Conservation (phyloP, 257 asterid species). For the Nicotiana tomentosiformis region DNA sequence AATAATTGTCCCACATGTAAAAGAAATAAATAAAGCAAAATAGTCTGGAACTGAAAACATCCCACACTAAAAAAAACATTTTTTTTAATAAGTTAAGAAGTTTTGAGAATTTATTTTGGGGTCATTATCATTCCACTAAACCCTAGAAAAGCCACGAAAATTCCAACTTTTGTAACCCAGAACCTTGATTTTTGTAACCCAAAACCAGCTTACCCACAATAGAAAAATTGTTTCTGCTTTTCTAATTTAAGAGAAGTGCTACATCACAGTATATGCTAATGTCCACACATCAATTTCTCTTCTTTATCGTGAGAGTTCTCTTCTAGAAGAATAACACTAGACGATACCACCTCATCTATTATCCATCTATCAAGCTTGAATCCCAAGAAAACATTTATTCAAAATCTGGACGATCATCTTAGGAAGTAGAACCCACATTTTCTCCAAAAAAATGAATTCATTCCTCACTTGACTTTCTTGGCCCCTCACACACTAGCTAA, state of each 20-base stretch:
- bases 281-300: neutral
- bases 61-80: neutral
- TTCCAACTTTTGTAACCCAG: too few relatives aligned
- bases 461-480: neutral
- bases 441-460: neutral
- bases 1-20: neutral
- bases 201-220: neutral
- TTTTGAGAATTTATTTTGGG: too few relatives aligned
- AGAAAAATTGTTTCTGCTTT: neutral
- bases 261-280: neutral
- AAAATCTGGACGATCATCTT: constrained; percentile 1
- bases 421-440: neutral
- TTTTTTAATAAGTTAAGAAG: too few relatives aligned
- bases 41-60: too few relatives aligned
- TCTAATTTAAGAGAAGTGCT: neutral
- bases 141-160: too few relatives aligned
- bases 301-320: neutral
- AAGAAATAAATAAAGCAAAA: neutral
- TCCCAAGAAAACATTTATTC: neutral
- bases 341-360: neutral
- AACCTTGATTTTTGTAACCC: too few relatives aligned
- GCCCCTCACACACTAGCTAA: neutral
- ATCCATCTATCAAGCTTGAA: neutral
- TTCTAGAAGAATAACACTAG: neutral
- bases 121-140: too few relatives aligned